phyloP scores from a whole-genome alignment of 1,139 yeast genomes.

The Lodderomyces elongisporus region DNA sequence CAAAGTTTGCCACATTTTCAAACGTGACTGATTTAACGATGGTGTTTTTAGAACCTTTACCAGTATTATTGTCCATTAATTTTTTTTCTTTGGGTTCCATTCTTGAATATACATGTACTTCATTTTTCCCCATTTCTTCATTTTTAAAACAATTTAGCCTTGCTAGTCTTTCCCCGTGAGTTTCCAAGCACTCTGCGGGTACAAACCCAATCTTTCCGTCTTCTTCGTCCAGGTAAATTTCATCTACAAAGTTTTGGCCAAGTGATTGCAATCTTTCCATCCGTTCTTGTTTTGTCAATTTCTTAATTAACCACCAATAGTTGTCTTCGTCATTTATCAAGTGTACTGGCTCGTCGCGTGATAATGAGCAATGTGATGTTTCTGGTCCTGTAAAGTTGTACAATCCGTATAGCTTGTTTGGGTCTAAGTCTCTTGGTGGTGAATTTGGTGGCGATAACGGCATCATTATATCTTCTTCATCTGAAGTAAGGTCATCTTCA shows the following conservation, averaged over 20 bases:
- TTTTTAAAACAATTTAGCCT: slow-evolving; percentile 89
- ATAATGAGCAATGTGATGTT: slow-evolving; percentile 81
- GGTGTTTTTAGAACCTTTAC: slow-evolving; percentile 11
- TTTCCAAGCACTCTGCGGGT: slow-evolving; percentile 93
- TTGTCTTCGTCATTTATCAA: slow-evolving; percentile 84
- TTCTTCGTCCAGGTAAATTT: slow-evolving; percentile 38
- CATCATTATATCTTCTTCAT: slow-evolving; percentile 20
- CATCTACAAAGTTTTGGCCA: slow-evolving; percentile 25
- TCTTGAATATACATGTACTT: slow-evolving; percentile 9
- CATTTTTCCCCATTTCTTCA: slow-evolving; percentile 58
- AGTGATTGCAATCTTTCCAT: slow-evolving; percentile 9
- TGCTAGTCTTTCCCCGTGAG: slow-evolving; percentile 87
- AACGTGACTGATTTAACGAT: slow-evolving; percentile 32
- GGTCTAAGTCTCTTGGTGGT: slow-evolving; percentile 80
- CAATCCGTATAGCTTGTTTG: slow-evolving; percentile 77
- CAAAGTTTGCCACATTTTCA: slow-evolving; percentile 31
- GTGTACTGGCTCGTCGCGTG: slow-evolving; percentile 77
- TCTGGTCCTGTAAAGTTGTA: slow-evolving; percentile 90
- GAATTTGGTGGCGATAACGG: slow-evolving; percentile 70
- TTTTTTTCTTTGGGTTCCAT: slow-evolving; percentile 10
- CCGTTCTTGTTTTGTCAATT: slow-evolving; percentile 45
- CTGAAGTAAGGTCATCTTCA: neutral
- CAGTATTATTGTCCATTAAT: slow-evolving; percentile 10
- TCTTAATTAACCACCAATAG: slow-evolving; percentile 93
- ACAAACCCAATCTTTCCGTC: slow-evolving; percentile 79